Evolutionary conservation across 1,284 basidiomycete species (phyloP).

Genomic region (Chiua sp.): DNA sequence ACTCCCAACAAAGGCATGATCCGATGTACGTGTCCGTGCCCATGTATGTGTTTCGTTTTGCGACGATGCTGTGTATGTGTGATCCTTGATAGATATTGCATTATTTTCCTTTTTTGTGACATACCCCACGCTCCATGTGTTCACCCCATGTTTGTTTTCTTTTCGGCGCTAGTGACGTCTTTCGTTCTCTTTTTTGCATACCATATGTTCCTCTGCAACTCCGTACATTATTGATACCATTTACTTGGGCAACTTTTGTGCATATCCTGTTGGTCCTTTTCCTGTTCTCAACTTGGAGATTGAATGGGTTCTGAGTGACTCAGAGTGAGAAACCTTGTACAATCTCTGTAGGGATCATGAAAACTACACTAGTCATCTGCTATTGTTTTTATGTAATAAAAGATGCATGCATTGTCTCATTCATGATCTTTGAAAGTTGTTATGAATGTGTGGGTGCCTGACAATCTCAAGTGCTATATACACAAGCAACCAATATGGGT

Average conservation of each 20-base stretch:
- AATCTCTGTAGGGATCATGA: too few relatives aligned
- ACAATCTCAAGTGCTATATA: too few relatives aligned
- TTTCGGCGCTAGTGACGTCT: slow-evolving; percentile 4
- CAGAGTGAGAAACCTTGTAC: too few relatives aligned
- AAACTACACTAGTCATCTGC: too few relatives aligned
- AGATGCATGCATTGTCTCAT: too few relatives aligned
- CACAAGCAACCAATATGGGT: too few relatives aligned
- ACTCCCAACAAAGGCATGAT: slow-evolving; percentile 4
- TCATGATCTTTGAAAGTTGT: too few relatives aligned
- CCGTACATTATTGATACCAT: not conserved
- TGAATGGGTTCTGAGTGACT: too few relatives aligned
- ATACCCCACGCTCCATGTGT: too few relatives aligned
- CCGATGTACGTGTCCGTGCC: slow-evolving; percentile 7
- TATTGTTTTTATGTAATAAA: too few relatives aligned
- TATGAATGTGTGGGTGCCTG: too few relatives aligned
- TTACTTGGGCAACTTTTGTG: not conserved
- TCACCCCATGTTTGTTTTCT: not conserved
- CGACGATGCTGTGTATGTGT: slow-evolving; percentile 17
- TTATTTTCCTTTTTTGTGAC: not conserved
- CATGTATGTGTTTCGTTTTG: slow-evolving; percentile 12
- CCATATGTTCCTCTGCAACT: not conserved
- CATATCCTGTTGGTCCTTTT: not conserved
- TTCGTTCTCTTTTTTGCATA: not conserved
- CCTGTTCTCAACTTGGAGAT: not conserved
- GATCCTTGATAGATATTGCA: not conserved